Evolutionary conservation across 2,329 filamentous ascomycete species (phyloP).

Genomic region (Thelonectria blattea): DNA sequence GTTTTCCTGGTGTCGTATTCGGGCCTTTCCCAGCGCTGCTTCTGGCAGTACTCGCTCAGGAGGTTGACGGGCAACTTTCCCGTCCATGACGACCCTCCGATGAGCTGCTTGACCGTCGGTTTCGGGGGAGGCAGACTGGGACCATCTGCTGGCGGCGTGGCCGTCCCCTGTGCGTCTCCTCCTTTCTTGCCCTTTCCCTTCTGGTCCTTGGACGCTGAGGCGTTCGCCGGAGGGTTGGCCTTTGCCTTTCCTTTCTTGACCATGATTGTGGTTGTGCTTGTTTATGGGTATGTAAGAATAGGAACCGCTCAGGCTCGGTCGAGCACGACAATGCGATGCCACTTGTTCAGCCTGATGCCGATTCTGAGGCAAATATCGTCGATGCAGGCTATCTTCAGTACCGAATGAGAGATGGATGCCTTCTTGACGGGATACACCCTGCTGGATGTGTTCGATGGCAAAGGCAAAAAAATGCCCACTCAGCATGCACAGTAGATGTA

Average conservation of each 20-base stretch:
- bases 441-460: constrained; percentile 12
- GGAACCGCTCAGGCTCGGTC: neutral
- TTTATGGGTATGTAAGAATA: constrained; percentile 13
- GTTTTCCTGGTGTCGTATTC: constrained; percentile 85
- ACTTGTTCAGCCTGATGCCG: neutral
- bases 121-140: constrained; percentile 56
- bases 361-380: neutral
- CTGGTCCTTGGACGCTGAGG: constrained; percentile 50
- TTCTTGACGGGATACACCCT: neutral
- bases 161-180: constrained; percentile 40
- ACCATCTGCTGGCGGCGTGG: constrained; percentile 39
- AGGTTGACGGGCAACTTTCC: constrained; percentile 95
- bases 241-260: constrained; percentile 62
- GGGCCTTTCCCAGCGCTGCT: constrained; percentile 92
- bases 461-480: constrained; percentile 6
- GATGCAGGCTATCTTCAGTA: neutral
- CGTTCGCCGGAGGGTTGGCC: constrained; percentile 46
- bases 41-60: constrained; percentile 92
- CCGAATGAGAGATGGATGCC: neutral
- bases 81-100: constrained; percentile 95
- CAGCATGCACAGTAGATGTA: constrained; percentile 12
- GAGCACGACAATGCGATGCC: neutral
- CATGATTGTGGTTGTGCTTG: constrained; percentile 43
- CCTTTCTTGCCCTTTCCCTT: constrained; percentile 54
- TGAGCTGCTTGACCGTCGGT: constrained; percentile 77